Conservation (phyloP, 768 basidiomycete species). For the Psilocybe azurescens region DNA sequence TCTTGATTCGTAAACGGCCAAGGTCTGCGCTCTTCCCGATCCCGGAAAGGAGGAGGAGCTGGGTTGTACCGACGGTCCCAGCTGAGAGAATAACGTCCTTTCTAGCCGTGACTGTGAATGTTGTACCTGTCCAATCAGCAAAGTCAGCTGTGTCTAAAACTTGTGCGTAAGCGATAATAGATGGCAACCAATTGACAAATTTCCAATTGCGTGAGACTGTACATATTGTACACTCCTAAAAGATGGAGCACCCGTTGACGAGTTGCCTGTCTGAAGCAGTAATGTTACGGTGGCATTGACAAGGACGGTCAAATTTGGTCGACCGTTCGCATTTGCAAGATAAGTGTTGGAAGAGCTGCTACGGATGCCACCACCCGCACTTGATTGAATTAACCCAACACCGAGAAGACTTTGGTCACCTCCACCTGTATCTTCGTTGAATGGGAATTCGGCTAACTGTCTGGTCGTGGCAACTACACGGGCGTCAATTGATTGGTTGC, state of each 20-base stretch:
- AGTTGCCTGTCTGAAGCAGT: constrained; percentile 11
- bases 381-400: constrained; percentile 17
- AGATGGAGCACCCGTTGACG: neutral
- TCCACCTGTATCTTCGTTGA: constrained; percentile 28
- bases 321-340: constrained; percentile 5
- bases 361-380: constrained; percentile 13
- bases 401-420: constrained; percentile 12
- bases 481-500: constrained; percentile 29
- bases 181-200: neutral
- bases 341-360: constrained; percentile 22
- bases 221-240: constrained; percentile 17
- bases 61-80: constrained; percentile 39
- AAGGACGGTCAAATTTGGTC: constrained; percentile 18
- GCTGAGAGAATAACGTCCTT: constrained; percentile 43
- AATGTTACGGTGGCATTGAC: constrained; percentile 19
- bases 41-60: constrained; percentile 37
- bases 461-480: constrained; percentile 30
- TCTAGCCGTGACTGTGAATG: constrained; percentile 22
- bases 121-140: neutral
- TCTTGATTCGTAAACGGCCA: constrained; percentile 25
- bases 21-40: constrained; percentile 35
- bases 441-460: constrained; percentile 38
- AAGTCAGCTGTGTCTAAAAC: no score
- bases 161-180: no score
- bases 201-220: neutral